These are phyloP conservation scores for Fulvia fulva DNA, from an alignment of 2,329 filamentous ascomycete genomes.

Conservation along the genomic window DNA sequence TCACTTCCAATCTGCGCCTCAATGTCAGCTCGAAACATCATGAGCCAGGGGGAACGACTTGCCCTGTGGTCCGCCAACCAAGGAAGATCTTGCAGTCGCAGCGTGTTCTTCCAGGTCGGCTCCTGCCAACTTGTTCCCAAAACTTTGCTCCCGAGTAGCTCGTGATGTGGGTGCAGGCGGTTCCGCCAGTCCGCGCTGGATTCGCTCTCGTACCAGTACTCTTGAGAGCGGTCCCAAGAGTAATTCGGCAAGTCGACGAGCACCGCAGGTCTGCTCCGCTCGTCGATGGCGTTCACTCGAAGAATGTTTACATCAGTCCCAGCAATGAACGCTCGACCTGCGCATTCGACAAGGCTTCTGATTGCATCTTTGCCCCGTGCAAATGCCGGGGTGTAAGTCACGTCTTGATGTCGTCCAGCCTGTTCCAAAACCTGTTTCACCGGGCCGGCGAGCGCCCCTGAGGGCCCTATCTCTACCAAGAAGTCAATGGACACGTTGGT, in stretches of 20 bases:
- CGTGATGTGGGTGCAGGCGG: too few relatives aligned
- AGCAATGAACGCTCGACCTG: neutral
- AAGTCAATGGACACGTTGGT: constrained; percentile 1
- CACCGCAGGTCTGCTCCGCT: neutral
- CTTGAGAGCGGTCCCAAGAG: constrained; percentile 16
- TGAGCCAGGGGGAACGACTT: too few relatives aligned
- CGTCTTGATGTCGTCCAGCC: constrained; percentile 30
- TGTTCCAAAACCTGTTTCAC: constrained; percentile 41
- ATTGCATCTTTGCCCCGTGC: neutral
- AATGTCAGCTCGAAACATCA: too few relatives aligned
- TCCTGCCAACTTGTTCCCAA: too few relatives aligned
- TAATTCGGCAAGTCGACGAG: constrained; percentile 18
- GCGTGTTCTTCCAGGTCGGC: too few relatives aligned
- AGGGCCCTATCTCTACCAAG: constrained; percentile 14
- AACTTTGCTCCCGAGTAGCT: too few relatives aligned
- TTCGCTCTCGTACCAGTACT: constrained; percentile 14
- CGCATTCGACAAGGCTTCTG: constrained; percentile 1
- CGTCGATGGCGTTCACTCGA: neutral
- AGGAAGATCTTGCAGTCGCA: too few relatives aligned
- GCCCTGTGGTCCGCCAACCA: too few relatives aligned
- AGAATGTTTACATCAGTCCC: too few relatives aligned
- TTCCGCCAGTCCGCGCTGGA: too few relatives aligned
- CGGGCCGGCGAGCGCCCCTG: constrained; percentile 6
- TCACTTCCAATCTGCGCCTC: constrained; percentile 6
- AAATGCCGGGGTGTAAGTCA: constrained; percentile 5